A percentile compares a stretch with the other conserved stretches of the same genome.
These are phyloP conservation scores for Coniferiporia sulphurascens DNA, from an alignment of 1,284 basidiomycete species.

Conservation along the genomic window DNA sequence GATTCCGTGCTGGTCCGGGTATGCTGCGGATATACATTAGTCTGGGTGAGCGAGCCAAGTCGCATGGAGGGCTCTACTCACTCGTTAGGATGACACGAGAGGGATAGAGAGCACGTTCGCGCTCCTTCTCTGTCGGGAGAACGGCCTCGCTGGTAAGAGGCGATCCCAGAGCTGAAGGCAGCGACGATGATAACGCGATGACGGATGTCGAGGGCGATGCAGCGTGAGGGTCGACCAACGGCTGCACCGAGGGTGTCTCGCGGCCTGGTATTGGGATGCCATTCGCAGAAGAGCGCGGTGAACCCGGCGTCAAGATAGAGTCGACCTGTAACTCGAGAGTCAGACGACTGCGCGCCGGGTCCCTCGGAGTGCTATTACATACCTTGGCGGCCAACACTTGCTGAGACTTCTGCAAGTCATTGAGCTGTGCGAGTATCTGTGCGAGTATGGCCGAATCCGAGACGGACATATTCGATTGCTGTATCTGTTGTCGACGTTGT, in stretches of 20 bases:
- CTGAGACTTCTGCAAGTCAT: slow-evolving; percentile 65
- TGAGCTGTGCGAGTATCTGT: slow-evolving; percentile 67
- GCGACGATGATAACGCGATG: slow-evolving; percentile 27
- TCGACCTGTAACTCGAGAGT: slow-evolving; percentile 19
- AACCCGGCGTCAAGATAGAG: slow-evolving; percentile 21
- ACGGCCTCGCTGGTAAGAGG: slow-evolving; percentile 16
- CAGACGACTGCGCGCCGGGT: background rate
- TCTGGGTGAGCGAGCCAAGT: slow-evolving; percentile 10
- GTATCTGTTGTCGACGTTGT: background rate
- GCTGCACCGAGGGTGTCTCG: slow-evolving; percentile 12
- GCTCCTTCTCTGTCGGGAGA: slow-evolving; percentile 49
- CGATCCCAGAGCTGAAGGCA: slow-evolving; percentile 26
- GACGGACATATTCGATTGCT: slow-evolving; percentile 3
- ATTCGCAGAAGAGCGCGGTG: background rate
- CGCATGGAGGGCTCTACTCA: slow-evolving; percentile 33
- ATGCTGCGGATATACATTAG: slow-evolving; percentile 38
- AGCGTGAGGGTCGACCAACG: slow-evolving; percentile 11
- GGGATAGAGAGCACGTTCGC: slow-evolving; percentile 71
- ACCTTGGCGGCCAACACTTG: slow-evolving; percentile 74
- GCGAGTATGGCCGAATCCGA: slow-evolving; percentile 40
- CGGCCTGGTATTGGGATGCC: slow-evolving; percentile 5
- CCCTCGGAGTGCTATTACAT: background rate
- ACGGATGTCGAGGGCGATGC: slow-evolving; percentile 23
- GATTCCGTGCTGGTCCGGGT: slow-evolving; percentile 71
- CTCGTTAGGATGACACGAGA: slow-evolving; percentile 78